Conservation (phyloP, 108 stramenopile species). For the Fistulifera pelliculosa region DNA sequence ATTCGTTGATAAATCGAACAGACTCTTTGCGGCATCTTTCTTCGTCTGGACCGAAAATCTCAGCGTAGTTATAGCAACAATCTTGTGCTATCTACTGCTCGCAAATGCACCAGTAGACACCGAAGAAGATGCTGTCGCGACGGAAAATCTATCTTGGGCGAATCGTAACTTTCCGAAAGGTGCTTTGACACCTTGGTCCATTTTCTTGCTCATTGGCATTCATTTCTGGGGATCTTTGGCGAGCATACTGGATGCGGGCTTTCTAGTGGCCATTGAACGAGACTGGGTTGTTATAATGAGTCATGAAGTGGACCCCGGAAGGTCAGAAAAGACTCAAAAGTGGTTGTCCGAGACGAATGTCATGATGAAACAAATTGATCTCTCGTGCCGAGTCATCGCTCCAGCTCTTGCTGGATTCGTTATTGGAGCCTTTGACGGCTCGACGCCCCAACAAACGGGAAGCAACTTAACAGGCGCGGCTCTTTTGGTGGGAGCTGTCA, state of each 20-base stretch:
- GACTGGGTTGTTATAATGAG: constrained; percentile 59
- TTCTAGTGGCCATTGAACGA: constrained; percentile 53
- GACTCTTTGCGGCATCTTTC: constrained; percentile 26
- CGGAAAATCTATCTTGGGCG: not conserved
- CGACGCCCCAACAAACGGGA: not conserved
- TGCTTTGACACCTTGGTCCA: constrained; percentile 9
- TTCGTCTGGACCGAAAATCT: constrained; percentile 39
- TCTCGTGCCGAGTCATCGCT: constrained; percentile 36
- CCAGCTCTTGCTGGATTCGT: constrained; percentile 40
- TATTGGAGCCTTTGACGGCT: constrained; percentile 13
- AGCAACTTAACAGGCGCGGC: constrained; percentile 15
- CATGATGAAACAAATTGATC: constrained; percentile 51
- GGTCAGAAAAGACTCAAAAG: not conserved
- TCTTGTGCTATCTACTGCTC: constrained; percentile 24
- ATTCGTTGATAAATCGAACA: constrained; percentile 26
- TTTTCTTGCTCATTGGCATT: constrained; percentile 13
- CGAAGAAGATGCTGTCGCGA: not conserved
- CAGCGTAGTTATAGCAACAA: constrained; percentile 32
- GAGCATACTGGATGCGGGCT: constrained; percentile 27
- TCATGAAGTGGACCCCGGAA: constrained; percentile 9
- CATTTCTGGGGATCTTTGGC: constrained; percentile 50
- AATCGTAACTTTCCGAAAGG: constrained; percentile 3
- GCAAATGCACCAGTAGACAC: not conserved
- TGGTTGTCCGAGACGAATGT: constrained; percentile 58
- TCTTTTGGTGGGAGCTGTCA: constrained; percentile 36